Conservation (phyloP, 192 early-diverging fungal species). For the Podila epigama region DNA sequence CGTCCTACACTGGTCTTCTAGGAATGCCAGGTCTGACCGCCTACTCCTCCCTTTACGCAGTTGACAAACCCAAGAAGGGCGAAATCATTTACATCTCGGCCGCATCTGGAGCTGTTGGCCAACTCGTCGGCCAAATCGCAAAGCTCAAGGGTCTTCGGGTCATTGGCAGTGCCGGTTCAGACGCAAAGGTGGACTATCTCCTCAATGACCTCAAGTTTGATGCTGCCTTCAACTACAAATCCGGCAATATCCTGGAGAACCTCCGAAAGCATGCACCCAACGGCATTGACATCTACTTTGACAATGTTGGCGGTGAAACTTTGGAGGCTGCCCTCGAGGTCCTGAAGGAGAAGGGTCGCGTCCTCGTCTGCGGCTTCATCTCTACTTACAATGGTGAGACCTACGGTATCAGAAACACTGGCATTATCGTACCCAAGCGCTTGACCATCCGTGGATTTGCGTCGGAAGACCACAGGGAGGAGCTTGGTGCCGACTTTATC, state of each 20-base stretch:
- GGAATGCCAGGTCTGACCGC: constrained; percentile 73
- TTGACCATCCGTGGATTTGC: constrained; percentile 66
- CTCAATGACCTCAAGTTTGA: constrained; percentile 74
- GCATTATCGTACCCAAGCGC: constrained; percentile 56
- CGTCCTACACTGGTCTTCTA: constrained; percentile 68
- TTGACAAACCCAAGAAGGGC: constrained; percentile 79
- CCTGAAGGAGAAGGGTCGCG: constrained; percentile 67
- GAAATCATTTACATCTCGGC: constrained; percentile 87
- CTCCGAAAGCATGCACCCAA: constrained; percentile 64
- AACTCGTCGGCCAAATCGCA: constrained; percentile 77
- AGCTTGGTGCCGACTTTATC: constrained; percentile 60
- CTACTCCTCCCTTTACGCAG: constrained; percentile 54
- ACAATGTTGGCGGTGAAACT: constrained; percentile 78
- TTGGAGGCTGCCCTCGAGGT: constrained; percentile 72
- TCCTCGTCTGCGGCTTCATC: constrained; percentile 71
- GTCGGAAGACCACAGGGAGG: constrained; percentile 50
- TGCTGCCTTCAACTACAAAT: constrained; percentile 92
- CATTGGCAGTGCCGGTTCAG: constrained; percentile 80
- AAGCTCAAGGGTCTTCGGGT: constrained; percentile 78
- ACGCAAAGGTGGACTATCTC: constrained; percentile 83
- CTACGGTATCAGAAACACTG: constrained; percentile 63
- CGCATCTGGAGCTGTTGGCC: constrained; percentile 80
- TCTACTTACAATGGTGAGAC: constrained; percentile 67
- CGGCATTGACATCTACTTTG: constrained; percentile 88
- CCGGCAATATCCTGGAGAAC: constrained; percentile 63